Evolutionary conservation across 768 basidiomycete species (phyloP), one percentile per base, ranked within the genome.

Genomic region (Kwoniella botswanensis): DNA sequence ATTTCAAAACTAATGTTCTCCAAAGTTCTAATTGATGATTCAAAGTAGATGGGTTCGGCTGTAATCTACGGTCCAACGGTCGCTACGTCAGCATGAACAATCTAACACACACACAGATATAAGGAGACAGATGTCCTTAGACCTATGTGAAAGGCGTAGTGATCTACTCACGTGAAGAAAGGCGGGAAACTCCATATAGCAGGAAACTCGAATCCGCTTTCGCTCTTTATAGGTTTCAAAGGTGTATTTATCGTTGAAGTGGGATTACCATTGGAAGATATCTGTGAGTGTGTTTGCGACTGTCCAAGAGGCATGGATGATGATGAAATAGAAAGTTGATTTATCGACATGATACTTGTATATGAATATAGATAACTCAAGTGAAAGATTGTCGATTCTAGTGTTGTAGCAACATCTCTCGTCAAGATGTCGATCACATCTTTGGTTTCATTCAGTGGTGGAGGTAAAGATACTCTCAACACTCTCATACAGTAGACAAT

Each of bases 151-250:
- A 35, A 35, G 35, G 35, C 35, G 35, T 35, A 35, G 35, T 35
- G 35, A 6, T 22, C n/a, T 10, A 73, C 80, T 41, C 52, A 84
- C 83, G 85, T 85, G 77, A 85, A 86, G 81, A 86, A 85, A 3
- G 85, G 84, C 2, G 85, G 85, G 70, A 85, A 86, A 5, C 78
- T 80, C 79, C 78, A 84, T 59, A 86, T 80, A 3, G 84, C 76
- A 1, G 85, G 85, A 65, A 72, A 85, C 41, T 68, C 70, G 75
- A 82, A 86, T 17, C 81, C 82, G 11, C 74, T 68, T 0, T 78
- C 12, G 24, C 69, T 44, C 17, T 60, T 77, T 4, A 71, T 52
- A 1, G 78, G 64, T 56, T 67, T 60, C 5, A 80, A 64, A 10
- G 82, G 74, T 18, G 81, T 72, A 17, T 29, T 22, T 4, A 15